Conservation (phyloP, 2,329 filamentous ascomycete species). For the Zymoseptoria brevis region DNA sequence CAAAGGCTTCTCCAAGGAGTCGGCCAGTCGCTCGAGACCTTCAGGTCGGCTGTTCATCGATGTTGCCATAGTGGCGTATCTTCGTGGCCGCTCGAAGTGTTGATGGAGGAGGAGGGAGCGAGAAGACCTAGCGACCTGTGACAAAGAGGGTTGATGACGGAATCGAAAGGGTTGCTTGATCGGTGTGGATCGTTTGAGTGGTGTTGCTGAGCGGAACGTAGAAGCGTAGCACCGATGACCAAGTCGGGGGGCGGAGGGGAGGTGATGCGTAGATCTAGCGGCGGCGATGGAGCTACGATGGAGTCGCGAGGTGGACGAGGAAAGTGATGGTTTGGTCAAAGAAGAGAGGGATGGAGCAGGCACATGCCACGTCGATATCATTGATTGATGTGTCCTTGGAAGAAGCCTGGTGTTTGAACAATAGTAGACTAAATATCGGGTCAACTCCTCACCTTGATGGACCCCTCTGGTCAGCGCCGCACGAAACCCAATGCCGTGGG, state of each 20-base stretch:
- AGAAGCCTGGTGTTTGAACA: not conserved
- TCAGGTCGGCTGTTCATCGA: conserved; percentile 15
- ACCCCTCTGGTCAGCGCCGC: not conserved
- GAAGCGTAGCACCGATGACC: not conserved
- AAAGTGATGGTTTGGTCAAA: not conserved
- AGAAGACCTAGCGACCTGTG: not conserved
- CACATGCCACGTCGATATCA: not conserved
- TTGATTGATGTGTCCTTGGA: not conserved
- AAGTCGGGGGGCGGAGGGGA: not conserved
- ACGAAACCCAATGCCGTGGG: not conserved
- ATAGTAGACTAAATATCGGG: not conserved
- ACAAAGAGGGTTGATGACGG: not conserved
- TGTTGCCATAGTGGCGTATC: conserved; percentile 4
- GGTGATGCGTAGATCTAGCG: not conserved
- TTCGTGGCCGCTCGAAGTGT: not conserved
- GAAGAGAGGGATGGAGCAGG: not conserved
- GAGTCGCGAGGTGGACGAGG: not conserved
- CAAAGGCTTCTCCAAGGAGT: conserved; percentile 70
- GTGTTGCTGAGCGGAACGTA: not conserved
- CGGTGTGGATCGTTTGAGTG: not conserved
- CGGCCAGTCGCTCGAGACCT: conserved; percentile 41
- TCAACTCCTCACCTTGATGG: not conserved
- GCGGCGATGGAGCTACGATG: not conserved
- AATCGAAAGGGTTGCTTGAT: not conserved
- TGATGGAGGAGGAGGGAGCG: not conserved